Evolutionary conservation across 225 moss, liverwort and hornwort genomes (phyloP).

Genomic region (Sphagnum contortum): DNA sequence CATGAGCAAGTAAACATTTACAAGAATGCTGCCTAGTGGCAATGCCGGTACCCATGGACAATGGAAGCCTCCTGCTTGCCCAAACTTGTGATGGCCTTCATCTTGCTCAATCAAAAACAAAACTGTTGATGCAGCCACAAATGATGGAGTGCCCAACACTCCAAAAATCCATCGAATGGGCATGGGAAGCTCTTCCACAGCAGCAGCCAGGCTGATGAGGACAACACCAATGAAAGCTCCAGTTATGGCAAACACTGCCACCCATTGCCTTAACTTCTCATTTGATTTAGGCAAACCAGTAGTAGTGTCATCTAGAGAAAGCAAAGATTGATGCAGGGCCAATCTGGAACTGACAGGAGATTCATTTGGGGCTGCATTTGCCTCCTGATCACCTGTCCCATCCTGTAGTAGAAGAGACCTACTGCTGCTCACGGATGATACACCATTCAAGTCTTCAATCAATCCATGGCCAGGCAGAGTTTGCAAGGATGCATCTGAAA

Average conservation of each 20-base stretch:
- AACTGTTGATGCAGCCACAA: conserved; percentile 54
- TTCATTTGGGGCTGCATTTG: conserved; percentile 12
- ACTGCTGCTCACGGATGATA: conserved; percentile 46
- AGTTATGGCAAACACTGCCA: conserved; percentile 58
- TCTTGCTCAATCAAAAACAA: conserved; percentile 81
- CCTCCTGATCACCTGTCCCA: conserved; percentile 21
- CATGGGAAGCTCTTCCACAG: conserved; percentile 44
- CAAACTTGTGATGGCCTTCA: conserved; percentile 75
- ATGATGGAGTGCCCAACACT: conserved; percentile 36
- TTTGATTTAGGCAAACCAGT: too few species aligned
- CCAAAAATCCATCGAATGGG: conserved; percentile 12
- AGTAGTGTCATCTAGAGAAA: conserved; percentile 15
- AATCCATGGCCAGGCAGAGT: conserved; percentile 44
- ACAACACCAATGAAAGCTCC: conserved; percentile 53
- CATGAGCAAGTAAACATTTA: conserved; percentile 82
- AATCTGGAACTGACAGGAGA: conserved; percentile 10
- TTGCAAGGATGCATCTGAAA: conserved; percentile 82
- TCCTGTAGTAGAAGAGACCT: conserved; percentile 20
- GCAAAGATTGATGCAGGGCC: conserved; percentile 27
- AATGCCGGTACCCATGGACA: conserved; percentile 83
- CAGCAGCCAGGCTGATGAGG: conserved; percentile 53
- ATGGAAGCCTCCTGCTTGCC: conserved; percentile 79
- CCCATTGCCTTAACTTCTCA: conserved; percentile 78
- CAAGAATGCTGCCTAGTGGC: conserved; percentile 58
- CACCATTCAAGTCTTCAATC: conserved; percentile 14